phyloP scores from a whole-genome alignment of 2,329 filamentous ascomycete species.

The Aspergillus neoniger region DNA sequence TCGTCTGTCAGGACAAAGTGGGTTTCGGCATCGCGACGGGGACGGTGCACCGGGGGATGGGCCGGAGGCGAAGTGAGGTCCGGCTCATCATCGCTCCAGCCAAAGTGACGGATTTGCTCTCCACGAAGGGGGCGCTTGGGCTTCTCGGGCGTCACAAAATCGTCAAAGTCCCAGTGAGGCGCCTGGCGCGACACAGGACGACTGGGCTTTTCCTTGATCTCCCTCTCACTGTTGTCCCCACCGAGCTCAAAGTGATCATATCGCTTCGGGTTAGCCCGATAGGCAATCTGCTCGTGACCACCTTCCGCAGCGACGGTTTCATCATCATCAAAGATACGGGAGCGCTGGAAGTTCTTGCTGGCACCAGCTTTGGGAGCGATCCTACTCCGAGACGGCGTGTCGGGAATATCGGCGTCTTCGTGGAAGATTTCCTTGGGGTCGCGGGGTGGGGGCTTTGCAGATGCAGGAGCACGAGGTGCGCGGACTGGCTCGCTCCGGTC shows the following conservation, averaged over 20 bases:
- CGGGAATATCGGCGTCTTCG: constrained; percentile 38
- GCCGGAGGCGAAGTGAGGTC: constrained; percentile 42
- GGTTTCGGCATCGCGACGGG: constrained; percentile 75
- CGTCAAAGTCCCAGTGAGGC: constrained; percentile 83
- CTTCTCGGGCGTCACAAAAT: constrained; percentile 84
- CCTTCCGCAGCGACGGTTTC: constrained; percentile 50
- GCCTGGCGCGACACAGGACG: constrained; percentile 54
- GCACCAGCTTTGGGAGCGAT: constrained; percentile 57
- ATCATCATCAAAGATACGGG: constrained; percentile 64
- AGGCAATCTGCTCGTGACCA: constrained; percentile 42
- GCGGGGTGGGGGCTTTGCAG: constrained; percentile 70
- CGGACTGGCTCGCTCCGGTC: constrained; percentile 51
- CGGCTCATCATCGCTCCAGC: constrained; percentile 71
- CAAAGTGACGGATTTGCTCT: constrained; percentile 73
- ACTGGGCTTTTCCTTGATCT: constrained; percentile 29
- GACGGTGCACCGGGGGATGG: constrained; percentile 62
- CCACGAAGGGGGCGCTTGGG: constrained; percentile 62
- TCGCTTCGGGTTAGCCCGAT: constrained; percentile 72
- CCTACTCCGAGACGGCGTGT: constrained; percentile 28
- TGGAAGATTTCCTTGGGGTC: constrained; percentile 70
- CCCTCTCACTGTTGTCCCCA: constrained; percentile 31
- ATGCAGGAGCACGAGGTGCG: constrained; percentile 61
- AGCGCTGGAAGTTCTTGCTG: constrained; percentile 64
- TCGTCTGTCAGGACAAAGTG: constrained; percentile 87
- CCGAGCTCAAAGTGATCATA: constrained; percentile 65